A percentile compares a stretch with the other conserved stretches of the same genome.
These are phyloP conservation scores for Leccinum obscurum DNA, from an alignment of 768 basidiomycete species.

Conservation along the genomic window DNA sequence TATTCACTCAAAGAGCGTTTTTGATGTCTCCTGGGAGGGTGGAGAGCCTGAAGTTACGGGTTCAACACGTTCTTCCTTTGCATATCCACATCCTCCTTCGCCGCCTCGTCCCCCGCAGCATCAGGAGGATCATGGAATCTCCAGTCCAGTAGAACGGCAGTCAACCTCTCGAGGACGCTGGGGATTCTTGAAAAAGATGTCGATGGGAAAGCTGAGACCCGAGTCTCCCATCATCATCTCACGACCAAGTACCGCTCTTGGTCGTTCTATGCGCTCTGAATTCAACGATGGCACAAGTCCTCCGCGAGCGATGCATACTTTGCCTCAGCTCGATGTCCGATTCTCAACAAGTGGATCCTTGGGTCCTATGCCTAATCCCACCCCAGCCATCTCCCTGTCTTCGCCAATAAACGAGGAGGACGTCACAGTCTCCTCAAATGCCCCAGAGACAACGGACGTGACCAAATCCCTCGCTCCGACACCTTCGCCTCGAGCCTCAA, in stretches of 20 bases:
- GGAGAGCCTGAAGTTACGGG: constrained; percentile 12
- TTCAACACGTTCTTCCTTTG: constrained; percentile 25
- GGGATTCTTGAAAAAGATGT: constrained; percentile 99
- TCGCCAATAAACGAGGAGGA: constrained; percentile 25
- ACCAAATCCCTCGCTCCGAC: constrained; percentile 42
- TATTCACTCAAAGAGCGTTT: constrained; percentile 42
- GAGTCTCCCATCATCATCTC: constrained; percentile 47
- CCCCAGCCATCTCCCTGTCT: constrained; percentile 32
- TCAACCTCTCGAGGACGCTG: constrained; percentile 57
- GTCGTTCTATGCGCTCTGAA: constrained; percentile 19
- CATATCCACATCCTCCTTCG: constrained; percentile 26
- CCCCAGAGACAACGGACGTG: constrained; percentile 9
- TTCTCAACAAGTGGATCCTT: constrained; percentile 70
- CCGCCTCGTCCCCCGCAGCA: constrained; percentile 24
- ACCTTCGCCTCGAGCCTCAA: constrained; percentile 51
- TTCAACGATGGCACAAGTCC: constrained; percentile 21
- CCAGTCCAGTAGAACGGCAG: constrained; percentile 29
- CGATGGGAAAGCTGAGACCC: constrained; percentile 87
- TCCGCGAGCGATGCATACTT: constrained; percentile 37
- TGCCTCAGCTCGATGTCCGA: constrained; percentile 68
- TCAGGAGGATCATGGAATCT: constrained; percentile 16
- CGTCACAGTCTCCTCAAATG: constrained; percentile 2
- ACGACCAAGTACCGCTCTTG: constrained; percentile 38
- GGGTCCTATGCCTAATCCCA: constrained; percentile 45
- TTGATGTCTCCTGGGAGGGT: constrained; percentile 51